These are phyloP conservation scores for Bipolaris victoriae DNA, from an alignment of 2,329 filamentous ascomycete genomes.

Conservation along the genomic window DNA sequence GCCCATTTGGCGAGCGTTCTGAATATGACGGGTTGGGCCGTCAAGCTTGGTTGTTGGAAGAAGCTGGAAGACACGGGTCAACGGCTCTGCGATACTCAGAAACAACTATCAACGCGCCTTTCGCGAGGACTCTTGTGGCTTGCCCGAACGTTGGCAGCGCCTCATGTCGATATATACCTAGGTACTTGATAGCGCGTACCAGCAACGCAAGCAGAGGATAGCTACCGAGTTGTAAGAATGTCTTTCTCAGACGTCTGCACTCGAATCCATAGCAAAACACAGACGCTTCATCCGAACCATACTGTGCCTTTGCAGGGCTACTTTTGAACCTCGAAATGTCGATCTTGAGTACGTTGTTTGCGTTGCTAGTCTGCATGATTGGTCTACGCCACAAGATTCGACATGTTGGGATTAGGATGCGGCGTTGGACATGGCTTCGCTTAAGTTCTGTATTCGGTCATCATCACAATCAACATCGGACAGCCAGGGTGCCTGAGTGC, in stretches of 20 bases:
- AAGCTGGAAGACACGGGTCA: slow-evolving; percentile 39
- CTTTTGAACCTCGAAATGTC: slow-evolving; percentile 42
- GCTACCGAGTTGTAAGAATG: slow-evolving; percentile 43
- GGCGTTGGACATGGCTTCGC: slow-evolving; percentile 34
- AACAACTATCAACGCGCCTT: slow-evolving; percentile 42
- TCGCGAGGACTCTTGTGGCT: slow-evolving; percentile 43
- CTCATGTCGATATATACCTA: slow-evolving; percentile 68
- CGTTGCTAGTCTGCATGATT: slow-evolving; percentile 26
- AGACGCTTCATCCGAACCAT: slow-evolving; percentile 52
- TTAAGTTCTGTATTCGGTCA: slow-evolving; percentile 27
- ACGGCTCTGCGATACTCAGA: slow-evolving; percentile 42
- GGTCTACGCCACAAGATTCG: slow-evolving; percentile 31
- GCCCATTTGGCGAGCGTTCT: slow-evolving; percentile 27
- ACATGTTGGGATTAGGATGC: slow-evolving; percentile 29
- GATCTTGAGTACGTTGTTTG: slow-evolving; percentile 29
- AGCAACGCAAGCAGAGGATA: slow-evolving; percentile 57
- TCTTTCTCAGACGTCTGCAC: slow-evolving; percentile 70
- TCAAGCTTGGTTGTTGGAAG: slow-evolving; percentile 34
- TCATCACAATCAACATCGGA: slow-evolving; percentile 7
- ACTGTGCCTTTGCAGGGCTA: slow-evolving; percentile 50
- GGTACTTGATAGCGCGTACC: slow-evolving; percentile 68
- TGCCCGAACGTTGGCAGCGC: slow-evolving; percentile 60
- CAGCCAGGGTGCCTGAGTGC: slow-evolving; percentile 1
- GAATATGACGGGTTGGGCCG: slow-evolving; percentile 32
- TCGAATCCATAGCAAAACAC: slow-evolving; percentile 73